Base-by-base conservation (phyloP, 1,139 yeast species). In the Nakaseomyces glabratus region DNA sequence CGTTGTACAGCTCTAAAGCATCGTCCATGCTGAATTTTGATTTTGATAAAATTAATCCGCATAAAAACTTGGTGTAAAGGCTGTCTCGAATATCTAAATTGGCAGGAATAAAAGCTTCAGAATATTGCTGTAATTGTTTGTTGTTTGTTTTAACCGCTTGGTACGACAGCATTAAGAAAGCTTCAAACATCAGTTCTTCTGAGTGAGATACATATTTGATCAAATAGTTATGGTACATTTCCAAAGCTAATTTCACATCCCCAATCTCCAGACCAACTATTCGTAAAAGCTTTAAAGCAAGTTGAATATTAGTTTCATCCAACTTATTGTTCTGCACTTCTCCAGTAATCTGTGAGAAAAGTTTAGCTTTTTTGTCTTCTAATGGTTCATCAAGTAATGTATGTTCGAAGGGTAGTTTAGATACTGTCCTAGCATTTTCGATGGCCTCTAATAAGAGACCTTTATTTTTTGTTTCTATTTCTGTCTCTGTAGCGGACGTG, bases 1-100 rank as follows among this genome's bases (percentile, higher is more conserved):
- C 61, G 45, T 79, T 78, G 55, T 70, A 78, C 4, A 73, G 46
- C 2, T 63, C 65, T 23, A 79, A 58, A 0, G 77, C 60, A 21
- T 57, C 49, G 12, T 69, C 71, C 1, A 62, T 50, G 29, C 68
- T 65, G 36, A 71, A 65, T 43, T 61, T 65, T 6, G 74, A 60
- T 24, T 65, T 58, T 0, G 68, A 68, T 8, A 76, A 44, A n/a
- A 78, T 66, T 29, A 69, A 49, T 1, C 64, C 54, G 37, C 73
- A 72, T 3, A 72, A 45, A 3, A 41, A 31, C 15, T 44, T 41
- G 3, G 47, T 37, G 8, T 65, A 50, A 8, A 60, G 55, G 2
- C 66, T 57, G 1, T 71, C 64, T 10, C 67, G 54, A 5, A 17
- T 16, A 22, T 52, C 45, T 7, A 65, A 49, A 3, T 43, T 59